A percentile compares a stretch with the other conserved stretches of the same genome.
phyloP scores from a whole-genome alignment of 805 yeast species.

The Metschnikowia bowlesiae region DNA sequence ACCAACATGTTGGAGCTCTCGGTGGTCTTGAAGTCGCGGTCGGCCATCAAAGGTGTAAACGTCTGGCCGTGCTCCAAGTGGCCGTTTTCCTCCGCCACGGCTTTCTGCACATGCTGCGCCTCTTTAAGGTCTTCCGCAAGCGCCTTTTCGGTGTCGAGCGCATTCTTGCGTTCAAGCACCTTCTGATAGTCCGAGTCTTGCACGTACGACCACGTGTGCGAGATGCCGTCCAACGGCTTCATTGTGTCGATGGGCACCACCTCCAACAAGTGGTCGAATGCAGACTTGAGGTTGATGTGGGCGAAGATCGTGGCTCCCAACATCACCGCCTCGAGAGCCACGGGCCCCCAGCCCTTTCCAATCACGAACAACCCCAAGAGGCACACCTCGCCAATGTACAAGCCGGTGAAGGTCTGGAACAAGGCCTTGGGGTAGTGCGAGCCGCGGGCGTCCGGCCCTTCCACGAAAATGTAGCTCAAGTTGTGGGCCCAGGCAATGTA shows the following conservation, averaged over 20 bases:
- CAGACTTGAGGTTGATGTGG: constrained; percentile 58
- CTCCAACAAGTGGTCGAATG: constrained; percentile 56
- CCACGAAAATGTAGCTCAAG: constrained; percentile 63
- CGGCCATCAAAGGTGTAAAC: constrained; percentile 63
- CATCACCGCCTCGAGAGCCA: constrained; percentile 67
- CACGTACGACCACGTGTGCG: constrained; percentile 54
- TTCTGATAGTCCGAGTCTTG: constrained; percentile 33
- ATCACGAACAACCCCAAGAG: constrained; percentile 81
- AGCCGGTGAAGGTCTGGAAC: constrained; percentile 82
- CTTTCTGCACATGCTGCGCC: constrained; percentile 16
- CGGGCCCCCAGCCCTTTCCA: constrained; percentile 94
- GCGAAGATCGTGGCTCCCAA: constrained; percentile 61
- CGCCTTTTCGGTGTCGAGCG: constrained; percentile 7
- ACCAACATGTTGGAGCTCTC: constrained; percentile 41
- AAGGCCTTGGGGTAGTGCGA: constrained; percentile 82
- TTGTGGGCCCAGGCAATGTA: constrained; percentile 79
- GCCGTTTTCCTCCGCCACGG: constrained; percentile 14
- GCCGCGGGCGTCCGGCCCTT: constrained; percentile 74
- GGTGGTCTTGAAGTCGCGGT: constrained; percentile 47
- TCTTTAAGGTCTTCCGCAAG: constrained; percentile 18
- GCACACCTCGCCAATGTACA: constrained; percentile 85
- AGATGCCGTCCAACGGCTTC: constrained; percentile 71
- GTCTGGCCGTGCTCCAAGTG: constrained; percentile 13
- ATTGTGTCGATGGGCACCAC: constrained; percentile 67
- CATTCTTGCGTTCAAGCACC: constrained; percentile 23